Evolutionary conservation across 441 rosid species (phyloP), one percentile per base, ranked within the genome.

Genomic region (Jatropha podagrica): DNA sequence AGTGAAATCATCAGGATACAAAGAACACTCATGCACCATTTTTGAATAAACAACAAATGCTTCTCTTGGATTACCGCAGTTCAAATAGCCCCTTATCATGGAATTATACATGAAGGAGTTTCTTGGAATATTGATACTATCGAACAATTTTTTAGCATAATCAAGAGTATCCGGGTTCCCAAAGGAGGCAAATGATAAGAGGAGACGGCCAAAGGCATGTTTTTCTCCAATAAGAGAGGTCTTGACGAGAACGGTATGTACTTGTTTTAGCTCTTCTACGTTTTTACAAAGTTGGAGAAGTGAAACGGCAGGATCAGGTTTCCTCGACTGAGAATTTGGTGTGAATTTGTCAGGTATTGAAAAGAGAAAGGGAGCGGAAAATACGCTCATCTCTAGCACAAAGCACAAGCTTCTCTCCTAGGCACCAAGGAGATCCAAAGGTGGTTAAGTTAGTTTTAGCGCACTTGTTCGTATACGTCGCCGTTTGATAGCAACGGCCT

Each of bases 201-300:
- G 73, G 51, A 80, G 74, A 68, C 74, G 62, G 41, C 82, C 82
- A 62, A 72, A 76, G 46, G 74, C 79, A 55, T 55, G 76, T 26
- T 76, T 80, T 71, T 75, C 77, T 60, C 48, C 61, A 23, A 80
- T 61, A 27, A 80, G 65, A 7, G 79, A 71, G 73, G 79, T 75
- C 70, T 79, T 79, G 54, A 71, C 13, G 64, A 79, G 74, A 66
- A 67, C 48, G 69, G 82, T 27, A 20, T 60, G 79, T 5, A 71
- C 65, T 72, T 79, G 82, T 15, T 4, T n/a, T 7, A 75, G 74
- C 58, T 79, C 82, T 55, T 66, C 17, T 3, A 52, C 38, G 23
- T 27, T 71, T 67, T 71, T 65, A 37, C 73, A 75, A 10, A 71
- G 7, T 51, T 71, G 79, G 26, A 79, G 76, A 10, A 75, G 69